Evolutionary conservation across 2,329 filamentous ascomycete species (phyloP), one percentile per base, ranked within the genome.

Genomic region (Fusarium proliferatum): DNA sequence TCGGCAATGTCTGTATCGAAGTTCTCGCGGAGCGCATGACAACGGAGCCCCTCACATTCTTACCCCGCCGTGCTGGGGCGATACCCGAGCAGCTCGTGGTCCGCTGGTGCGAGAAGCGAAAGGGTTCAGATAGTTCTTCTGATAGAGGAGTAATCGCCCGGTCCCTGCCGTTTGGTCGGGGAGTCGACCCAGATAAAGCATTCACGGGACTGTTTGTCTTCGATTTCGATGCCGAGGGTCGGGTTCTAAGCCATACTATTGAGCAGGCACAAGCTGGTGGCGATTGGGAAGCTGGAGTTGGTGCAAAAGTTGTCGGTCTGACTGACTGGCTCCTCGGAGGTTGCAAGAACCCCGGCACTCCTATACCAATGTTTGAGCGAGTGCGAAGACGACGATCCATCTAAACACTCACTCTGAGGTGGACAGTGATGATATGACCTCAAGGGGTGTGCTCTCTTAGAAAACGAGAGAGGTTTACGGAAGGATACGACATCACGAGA

Each of bases 141-240:
- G 23, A 45, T 82, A 9, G 84, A 83, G 42, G 76, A 69, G 84
- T 83, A 72, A 82, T 82, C 73, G 84, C 79, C 77, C 89, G 57
- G 85, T 88, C 23, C 82, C 86, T 74, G 17, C 76, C 77, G 23
- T 79, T 82, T 36, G 73, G 73, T 9, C 72, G 76, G 26, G 79
- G 77, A 7, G 82, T 79, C 8, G 88, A 89, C 63, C 88, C 89
- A 56, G 89, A 89, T 69, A 92, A 93, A 78, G 93, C 95, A 79
- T 98, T 98, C 77, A 94, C 91, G 3, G 96, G 96, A 0, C 83
- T 98, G 16, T 99, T 98, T 82, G 92, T 97, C 67, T 99, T 99
- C 81, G 94, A 97, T 74, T 99, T 99, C 80, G 96, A 98, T 79
- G 87, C 90, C 52, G 89, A 97, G 77, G 96, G 96, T 3, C 88